phyloP scores from a whole-genome alignment of 2,329 filamentous ascomycete species.

The Paraphaeosphaeria minitans region DNA sequence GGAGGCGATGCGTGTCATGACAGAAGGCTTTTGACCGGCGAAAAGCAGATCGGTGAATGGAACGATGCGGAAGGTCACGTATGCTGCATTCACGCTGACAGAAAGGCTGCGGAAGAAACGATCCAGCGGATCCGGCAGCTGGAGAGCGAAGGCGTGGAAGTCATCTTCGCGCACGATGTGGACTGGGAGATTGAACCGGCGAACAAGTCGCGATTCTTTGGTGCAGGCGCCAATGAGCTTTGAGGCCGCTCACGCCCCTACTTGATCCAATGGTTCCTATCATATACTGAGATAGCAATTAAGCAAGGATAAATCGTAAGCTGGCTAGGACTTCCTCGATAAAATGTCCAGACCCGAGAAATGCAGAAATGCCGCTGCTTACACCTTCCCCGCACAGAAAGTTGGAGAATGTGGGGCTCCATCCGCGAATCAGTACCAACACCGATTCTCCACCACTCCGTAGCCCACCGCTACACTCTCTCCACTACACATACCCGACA shows the following conservation, averaged over 20 bases:
- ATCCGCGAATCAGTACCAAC: slow-evolving; percentile 12
- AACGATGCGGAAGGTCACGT: slow-evolving; percentile 51
- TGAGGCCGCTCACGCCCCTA: not conserved
- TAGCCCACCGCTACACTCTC: slow-evolving; percentile 6
- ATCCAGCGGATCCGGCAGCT: slow-evolving; percentile 51
- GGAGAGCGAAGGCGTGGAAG: slow-evolving; percentile 52
- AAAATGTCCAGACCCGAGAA: not conserved
- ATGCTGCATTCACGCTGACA: slow-evolving; percentile 60
- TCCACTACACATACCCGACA: slow-evolving; percentile 1
- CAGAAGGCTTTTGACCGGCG: slow-evolving; percentile 56
- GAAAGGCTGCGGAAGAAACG: slow-evolving; percentile 51
- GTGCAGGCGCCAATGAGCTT: slow-evolving; percentile 13
- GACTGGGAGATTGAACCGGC: slow-evolving; percentile 52
- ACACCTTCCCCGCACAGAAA: not conserved
- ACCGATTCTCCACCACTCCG: slow-evolving; percentile 9
- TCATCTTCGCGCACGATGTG: slow-evolving; percentile 59
- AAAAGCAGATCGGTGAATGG: slow-evolving; percentile 60
- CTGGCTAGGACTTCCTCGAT: not conserved
- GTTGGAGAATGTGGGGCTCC: slow-evolving; percentile 25
- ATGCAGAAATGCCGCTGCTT: not conserved
- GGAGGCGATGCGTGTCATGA: slow-evolving; percentile 63
- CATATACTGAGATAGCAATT: not conserved
- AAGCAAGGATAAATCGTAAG: no score
- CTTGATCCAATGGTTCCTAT: not conserved
- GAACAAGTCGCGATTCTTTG: slow-evolving; percentile 38